Percentiles rank a stretch among this genome's conserved stretches.
Evolutionary conservation across 2,329 filamentous ascomycete species (phyloP).

Genomic region (Beauveria asiatica): DNA sequence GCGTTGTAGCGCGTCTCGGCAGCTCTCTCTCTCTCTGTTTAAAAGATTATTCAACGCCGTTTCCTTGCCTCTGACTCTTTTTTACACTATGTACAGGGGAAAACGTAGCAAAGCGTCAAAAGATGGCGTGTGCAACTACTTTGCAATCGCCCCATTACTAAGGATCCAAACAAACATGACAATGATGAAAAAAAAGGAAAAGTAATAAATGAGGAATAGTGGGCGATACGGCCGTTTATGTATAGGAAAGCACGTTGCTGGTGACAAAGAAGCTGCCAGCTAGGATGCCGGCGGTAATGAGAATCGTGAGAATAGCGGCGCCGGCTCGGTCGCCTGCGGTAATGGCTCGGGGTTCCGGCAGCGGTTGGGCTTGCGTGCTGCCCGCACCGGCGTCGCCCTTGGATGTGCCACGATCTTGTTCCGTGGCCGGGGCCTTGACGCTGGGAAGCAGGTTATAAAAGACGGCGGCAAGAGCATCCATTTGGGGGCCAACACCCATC

Average conservation of each 20-base stretch:
- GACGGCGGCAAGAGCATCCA: slow-evolving; percentile 57
- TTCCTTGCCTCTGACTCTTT: background rate
- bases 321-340: slow-evolving; percentile 44
- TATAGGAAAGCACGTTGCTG: slow-evolving; percentile 19
- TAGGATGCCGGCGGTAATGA: slow-evolving; percentile 39
- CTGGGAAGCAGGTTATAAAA: slow-evolving; percentile 48
- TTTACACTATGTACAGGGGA: slow-evolving; percentile 7
- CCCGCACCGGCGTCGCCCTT: slow-evolving; percentile 42
- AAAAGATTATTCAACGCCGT: slow-evolving; percentile 5
- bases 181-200: background rate
- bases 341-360: slow-evolving; percentile 27
- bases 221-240: background rate
- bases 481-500: slow-evolving; percentile 59
- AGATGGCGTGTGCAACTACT: background rate
- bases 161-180: background rate
- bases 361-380: slow-evolving; percentile 20
- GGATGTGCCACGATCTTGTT: slow-evolving; percentile 50
- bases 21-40: background rate
- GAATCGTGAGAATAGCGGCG: slow-evolving; percentile 46
- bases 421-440: slow-evolving; percentile 39
- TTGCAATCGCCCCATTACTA: background rate
- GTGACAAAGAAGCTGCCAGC: slow-evolving; percentile 43
- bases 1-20: background rate
- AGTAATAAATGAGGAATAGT: background rate
- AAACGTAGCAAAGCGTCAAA: background rate